Evolutionary conservation across 257 asterid species (phyloP).

Genomic region (Ehretia macrophylla): DNA sequence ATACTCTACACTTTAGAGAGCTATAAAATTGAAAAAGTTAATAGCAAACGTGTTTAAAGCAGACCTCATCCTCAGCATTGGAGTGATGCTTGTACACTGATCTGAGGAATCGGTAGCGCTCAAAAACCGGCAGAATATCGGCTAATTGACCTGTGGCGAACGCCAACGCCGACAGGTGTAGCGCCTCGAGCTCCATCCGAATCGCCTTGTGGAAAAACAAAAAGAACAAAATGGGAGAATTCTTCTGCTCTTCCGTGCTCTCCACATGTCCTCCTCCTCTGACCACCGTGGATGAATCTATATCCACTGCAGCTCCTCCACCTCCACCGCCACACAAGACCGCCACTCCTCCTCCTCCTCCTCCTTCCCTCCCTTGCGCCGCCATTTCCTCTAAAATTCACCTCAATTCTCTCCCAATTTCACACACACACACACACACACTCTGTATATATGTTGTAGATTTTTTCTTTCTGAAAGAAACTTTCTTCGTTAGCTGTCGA

Average conservation of each 20-base stretch:
- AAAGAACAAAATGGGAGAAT: constrained; percentile 35
- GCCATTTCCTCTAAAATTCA: constrained; percentile 22
- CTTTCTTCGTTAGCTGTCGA: too few relatives aligned
- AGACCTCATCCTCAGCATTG: constrained; percentile 49
- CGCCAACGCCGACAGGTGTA: constrained; percentile 40
- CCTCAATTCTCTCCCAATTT: neutral
- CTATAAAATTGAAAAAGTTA: neutral
- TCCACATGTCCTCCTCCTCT: constrained; percentile 21
- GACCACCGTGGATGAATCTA: constrained; percentile 21
- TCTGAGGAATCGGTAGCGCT: constrained; percentile 35
- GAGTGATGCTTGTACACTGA: constrained; percentile 43
- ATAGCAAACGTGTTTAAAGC: neutral
- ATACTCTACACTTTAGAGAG: neutral
- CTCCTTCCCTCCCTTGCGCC: constrained; percentile 35
- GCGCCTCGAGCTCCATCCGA: constrained; percentile 38
- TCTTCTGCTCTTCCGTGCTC: constrained; percentile 9
- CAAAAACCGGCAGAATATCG: constrained; percentile 30
- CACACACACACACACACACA: constrained; percentile 1
- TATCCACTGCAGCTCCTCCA: constrained; percentile 10
- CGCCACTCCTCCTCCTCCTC: constrained; percentile 37
- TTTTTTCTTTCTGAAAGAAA: neutral
- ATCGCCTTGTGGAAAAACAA: constrained; percentile 44
- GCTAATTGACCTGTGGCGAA: constrained; percentile 31
- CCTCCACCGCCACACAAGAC: constrained; percentile 35
- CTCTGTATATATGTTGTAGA: constrained; percentile 7